Conservation (phyloP, 768 basidiomycete genomes). For the Paxillus ammoniavirescens region DNA sequence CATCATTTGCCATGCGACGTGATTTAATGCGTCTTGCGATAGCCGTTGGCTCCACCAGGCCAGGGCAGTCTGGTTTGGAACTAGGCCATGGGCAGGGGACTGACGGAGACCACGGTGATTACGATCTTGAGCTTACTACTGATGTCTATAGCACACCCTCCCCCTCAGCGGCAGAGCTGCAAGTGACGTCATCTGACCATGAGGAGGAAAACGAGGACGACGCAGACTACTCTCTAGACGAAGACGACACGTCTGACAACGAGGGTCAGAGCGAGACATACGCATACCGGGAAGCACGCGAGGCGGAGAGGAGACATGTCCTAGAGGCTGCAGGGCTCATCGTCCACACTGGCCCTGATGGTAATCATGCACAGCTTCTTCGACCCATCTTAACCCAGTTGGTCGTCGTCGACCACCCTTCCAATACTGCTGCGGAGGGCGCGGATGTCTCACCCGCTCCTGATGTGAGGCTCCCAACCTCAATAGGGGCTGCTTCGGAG, state of each 20-base stretch:
- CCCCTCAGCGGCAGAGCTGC: conserved; percentile 17
- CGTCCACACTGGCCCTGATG: conserved; percentile 50
- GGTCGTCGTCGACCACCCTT: not conserved
- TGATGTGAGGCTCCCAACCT: conserved; percentile 15
- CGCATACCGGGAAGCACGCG: conserved; percentile 59
- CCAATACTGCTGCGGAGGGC: conserved; percentile 48
- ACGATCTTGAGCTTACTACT: conserved; percentile 2
- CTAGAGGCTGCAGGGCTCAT: conserved; percentile 88
- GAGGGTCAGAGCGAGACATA: conserved; percentile 40
- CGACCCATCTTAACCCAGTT: not conserved
- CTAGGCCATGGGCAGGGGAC: not conserved
- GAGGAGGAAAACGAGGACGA: conserved; percentile 35
- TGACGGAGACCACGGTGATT: conserved; percentile 6
- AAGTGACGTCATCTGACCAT: conserved; percentile 9
- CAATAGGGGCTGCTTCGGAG: conserved; percentile 43
- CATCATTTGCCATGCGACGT: not conserved
- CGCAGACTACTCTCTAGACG: conserved; percentile 30
- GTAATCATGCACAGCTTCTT: not conserved
- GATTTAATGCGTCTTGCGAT: conserved; percentile 8
- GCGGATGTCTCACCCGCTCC: conserved; percentile 27
- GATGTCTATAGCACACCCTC: conserved; percentile 26
- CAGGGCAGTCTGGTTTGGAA: not conserved
- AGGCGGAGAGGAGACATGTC: conserved; percentile 74
- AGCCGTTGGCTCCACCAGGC: not conserved
- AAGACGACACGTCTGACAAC: conserved; percentile 22